Base-by-base conservation (phyloP, 225 moss, liverwort and hornwort species). In the Straminergon stramineum region DNA sequence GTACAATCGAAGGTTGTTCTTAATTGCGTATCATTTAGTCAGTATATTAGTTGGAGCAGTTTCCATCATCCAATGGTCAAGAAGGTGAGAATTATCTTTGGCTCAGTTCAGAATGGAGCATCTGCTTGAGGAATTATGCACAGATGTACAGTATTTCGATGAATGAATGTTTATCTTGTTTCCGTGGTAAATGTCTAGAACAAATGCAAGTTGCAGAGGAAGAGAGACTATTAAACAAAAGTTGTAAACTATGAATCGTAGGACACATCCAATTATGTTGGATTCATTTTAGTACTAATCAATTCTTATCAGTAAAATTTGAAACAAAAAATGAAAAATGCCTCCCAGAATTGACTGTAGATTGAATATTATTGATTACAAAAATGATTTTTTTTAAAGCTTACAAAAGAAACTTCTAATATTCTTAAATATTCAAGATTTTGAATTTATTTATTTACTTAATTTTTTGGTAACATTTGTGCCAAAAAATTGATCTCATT, bases 391-490 rank as follows among this genome's bases (percentile, higher is more conserved):
- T 27, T 27, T 71, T 71, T 43, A 27, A 26, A 9, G 1, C 5
- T 41, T 43, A 9, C 15, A 26, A 71, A 16, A 5, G 8, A 1
- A 0, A 41, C 2, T 26, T 71, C 3, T 5, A 9, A 16, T 15
- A 15, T 41, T 41, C 8, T 3, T 27, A 0, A 8, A 16, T 27
- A 27, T 8, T 5, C 5, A 8, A 14, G 1, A 24, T 23, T 39
- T 70, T 8, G 0, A 23, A 39, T 4, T 39, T 22, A n/a, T n/a
- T 66, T 10, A 34, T 66, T 16, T 18, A 34, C 18, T 66, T 66
- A 10, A 34, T 66, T 2, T 66, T 32, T 5, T 9, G 9, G 17
- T 5, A 15, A 63, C 28, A 28, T 7, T 13, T 30, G 7, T 63
- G 15, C 30, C 7, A 32, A 31, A 17, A 64, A 31, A 30, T 15